A percentile compares a stretch with the other conserved stretches of the same genome.
Evolutionary conservation across 345 rosid species (phyloP).

Genomic region (Brassica incana): DNA sequence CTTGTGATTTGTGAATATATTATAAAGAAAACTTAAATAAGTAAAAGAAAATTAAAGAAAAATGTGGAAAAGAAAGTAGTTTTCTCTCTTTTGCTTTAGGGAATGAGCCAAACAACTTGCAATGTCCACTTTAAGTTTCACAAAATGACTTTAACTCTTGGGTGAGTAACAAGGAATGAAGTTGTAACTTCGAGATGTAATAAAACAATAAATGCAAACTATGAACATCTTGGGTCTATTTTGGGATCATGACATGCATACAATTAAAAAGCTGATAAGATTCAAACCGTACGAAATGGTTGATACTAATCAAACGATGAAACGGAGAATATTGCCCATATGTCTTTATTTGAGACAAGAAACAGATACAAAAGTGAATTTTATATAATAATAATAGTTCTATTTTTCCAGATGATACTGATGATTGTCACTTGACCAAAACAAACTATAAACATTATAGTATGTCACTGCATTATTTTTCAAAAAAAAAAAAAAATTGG

Average conservation of each 20-base stretch:
- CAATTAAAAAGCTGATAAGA: slow-evolving; percentile 27
- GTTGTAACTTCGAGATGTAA: background rate
- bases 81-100: slow-evolving; percentile 36
- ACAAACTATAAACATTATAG: background rate
- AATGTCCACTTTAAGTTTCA: slow-evolving; percentile 28
- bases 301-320: slow-evolving; percentile 35
- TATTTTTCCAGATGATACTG: background rate
- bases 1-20: slow-evolving; percentile 7
- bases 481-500: background rate
- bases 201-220: background rate
- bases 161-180: background rate
- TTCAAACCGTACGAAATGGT: slow-evolving; percentile 34
- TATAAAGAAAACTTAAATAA: background rate
- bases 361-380: slow-evolving; percentile 21
- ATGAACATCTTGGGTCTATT: slow-evolving; percentile 9
- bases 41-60: slow-evolving; percentile 1
- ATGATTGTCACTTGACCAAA: background rate
- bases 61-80: slow-evolving; percentile 24
- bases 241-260: slow-evolving; percentile 2
- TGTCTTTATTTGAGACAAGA: slow-evolving; percentile 22
- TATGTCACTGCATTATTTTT: background rate
- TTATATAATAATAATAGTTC: background rate
- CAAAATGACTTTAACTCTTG: background rate
- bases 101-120: slow-evolving; percentile 39
- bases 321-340: slow-evolving; percentile 23